Evolutionary conservation across 352 stramenopile genomes (phyloP), one percentile per base, ranked within the genome.

Genomic region (Globisporangium sylvaticum): DNA sequence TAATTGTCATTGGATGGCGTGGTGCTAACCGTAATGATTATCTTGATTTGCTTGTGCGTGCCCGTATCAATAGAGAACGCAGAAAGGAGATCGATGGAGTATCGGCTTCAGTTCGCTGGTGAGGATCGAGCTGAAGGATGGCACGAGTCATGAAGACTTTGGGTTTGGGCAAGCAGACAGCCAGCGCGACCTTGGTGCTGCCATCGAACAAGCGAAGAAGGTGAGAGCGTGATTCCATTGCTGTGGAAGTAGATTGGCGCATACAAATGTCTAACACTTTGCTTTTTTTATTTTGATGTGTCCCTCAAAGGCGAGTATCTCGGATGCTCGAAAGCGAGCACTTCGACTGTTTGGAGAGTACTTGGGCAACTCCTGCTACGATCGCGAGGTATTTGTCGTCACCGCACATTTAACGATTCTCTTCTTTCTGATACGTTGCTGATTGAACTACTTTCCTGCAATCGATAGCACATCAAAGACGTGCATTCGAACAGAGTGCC

Each of bases 181-280:
- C 15, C 83, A 94, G 67, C 85, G 75, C 10, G 82, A 96, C 58
- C 65, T 94, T 15, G 80, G 83, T 0, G 85, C 86, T 18, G 80
- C 88, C 0, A 73, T 96, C 46, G 88, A 96, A 34, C 86, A 96
- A 60, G 81, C 88, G 7, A 96, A 96, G 64, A 96, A 96, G 75
- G 76, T 83, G 48, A 14, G 42, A 37, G 20, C 12, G 5, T 31
- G 18, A 44, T 12, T 10, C 14, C 4, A 34, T 12, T 27, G 32
- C 4, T 7, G 4, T 7, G 22, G 12, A 22, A 3, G 10, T 32
- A 7, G 22, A 25, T 52, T 34, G 37, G 12, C 29, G 32, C 3
- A 25, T 25, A 9, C 22, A 4, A 22, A 22, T 8, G 1, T 15
- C 31, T 37, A 20, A 34, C 3, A 29, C 15, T 27, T 44, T 55